Evolutionary conservation across 352 stramenopile genomes (phyloP).

Genomic region (Saprolegnia parasitica): DNA sequence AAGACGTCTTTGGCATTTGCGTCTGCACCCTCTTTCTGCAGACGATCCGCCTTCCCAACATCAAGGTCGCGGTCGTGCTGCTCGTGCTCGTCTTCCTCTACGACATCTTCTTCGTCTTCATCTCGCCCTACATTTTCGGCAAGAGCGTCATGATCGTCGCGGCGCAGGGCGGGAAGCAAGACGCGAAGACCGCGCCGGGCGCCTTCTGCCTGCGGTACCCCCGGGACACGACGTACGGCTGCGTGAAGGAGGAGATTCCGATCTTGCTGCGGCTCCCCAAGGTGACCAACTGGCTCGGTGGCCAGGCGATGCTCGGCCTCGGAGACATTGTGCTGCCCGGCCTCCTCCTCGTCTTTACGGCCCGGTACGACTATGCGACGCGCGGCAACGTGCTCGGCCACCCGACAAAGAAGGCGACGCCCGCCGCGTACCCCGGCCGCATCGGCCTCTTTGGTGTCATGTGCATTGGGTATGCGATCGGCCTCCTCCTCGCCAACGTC

Average conservation of each 20-base stretch:
- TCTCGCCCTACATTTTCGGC: slow-evolving; percentile 88
- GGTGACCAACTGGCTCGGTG: slow-evolving; percentile 89
- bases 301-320: slow-evolving; percentile 91
- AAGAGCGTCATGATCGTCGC: slow-evolving; percentile 94
- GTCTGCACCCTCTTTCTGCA: slow-evolving; percentile 92
- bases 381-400: slow-evolving; percentile 61
- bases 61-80: slow-evolving; percentile 89
- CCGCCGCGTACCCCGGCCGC: slow-evolving; percentile 46
- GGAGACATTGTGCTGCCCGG: slow-evolving; percentile 96
- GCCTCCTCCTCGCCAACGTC: slow-evolving; percentile 90
- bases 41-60: slow-evolving; percentile 87
- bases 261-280: slow-evolving; percentile 94
- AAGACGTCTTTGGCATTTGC: slow-evolving; percentile 91
- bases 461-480: slow-evolving; percentile 91
- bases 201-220: slow-evolving; percentile 73
- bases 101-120: slow-evolving; percentile 96
- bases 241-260: slow-evolving; percentile 82
- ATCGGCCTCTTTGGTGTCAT: slow-evolving; percentile 72
- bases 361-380: slow-evolving; percentile 90
- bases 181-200: slow-evolving; percentile 33
- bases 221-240: slow-evolving; percentile 52
- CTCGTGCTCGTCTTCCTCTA: slow-evolving; percentile 94
- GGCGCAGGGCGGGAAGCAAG: slow-evolving; percentile 78
- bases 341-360: slow-evolving; percentile 92
- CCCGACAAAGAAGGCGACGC: slow-evolving; percentile 29